Percentiles rank a stretch among this genome's conserved stretches.
These are phyloP conservation scores for Pseudocercospora fijiensis DNA, from an alignment of 2,329 filamentous ascomycete species.

Conservation along the genomic window DNA sequence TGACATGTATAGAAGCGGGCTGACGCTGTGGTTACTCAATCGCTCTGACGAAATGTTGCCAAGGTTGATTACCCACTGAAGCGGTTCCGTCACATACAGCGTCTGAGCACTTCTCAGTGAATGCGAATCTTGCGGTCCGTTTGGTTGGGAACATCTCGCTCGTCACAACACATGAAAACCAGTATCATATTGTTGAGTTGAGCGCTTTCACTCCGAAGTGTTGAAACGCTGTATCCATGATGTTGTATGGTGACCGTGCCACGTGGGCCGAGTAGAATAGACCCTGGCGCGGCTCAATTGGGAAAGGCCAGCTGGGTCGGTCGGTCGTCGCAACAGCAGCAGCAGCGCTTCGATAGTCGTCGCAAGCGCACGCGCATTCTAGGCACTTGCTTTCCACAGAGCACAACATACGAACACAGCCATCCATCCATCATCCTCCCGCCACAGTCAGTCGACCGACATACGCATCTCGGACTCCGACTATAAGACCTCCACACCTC, in stretches of 20 bases:
- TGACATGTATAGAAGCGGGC: no score
- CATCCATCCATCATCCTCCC: not conserved
- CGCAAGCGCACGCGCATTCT: constrained; percentile 3
- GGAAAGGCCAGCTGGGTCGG: constrained; percentile 2
- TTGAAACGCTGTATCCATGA: no score
- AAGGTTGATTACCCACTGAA: not conserved
- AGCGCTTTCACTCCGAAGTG: no score
- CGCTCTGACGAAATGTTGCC: not conserved
- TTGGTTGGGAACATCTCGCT: no score
- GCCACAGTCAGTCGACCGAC: not conserved
- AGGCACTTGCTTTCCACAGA: constrained; percentile 1
- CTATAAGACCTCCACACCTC: not conserved
- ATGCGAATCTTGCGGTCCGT: no score
- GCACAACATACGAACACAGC: not conserved
- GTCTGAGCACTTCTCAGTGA: no score
- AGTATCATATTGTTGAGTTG: no score
- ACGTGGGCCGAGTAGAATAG: not conserved
- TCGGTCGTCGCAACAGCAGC: no score
- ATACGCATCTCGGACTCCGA: not conserved
- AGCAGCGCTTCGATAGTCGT: no score
- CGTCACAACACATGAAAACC: no score
- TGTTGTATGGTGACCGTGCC: not conserved
- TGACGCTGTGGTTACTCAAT: not conserved
- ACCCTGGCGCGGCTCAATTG: not conserved
- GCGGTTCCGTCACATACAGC: not conserved